These are phyloP conservation scores for Peronospora belbahrii DNA, from an alignment of 352 stramenopile genomes.

Conservation along the genomic window DNA sequence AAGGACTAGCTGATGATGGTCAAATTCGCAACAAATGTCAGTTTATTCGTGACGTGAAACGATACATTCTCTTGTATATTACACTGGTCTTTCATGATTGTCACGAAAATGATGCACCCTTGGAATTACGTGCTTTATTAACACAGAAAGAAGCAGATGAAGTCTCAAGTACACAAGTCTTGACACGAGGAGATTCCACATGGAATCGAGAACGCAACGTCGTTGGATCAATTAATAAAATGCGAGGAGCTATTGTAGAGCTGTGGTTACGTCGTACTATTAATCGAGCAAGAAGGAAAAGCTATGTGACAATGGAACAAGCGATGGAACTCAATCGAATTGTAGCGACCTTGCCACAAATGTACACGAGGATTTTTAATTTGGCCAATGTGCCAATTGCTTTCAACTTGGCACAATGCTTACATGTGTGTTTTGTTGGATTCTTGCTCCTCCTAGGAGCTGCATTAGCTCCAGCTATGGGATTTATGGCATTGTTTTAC, in stretches of 20 bases:
- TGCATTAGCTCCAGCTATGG: slow-evolving; percentile 10
- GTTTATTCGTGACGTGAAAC: slow-evolving; percentile 51
- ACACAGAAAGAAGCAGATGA: slow-evolving; percentile 35
- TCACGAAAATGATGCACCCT: slow-evolving; percentile 27
- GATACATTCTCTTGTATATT: slow-evolving; percentile 48
- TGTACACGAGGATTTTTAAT: slow-evolving; percentile 49
- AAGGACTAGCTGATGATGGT: slow-evolving; percentile 20
- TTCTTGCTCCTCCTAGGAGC: slow-evolving; percentile 37
- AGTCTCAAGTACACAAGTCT: slow-evolving; percentile 32
- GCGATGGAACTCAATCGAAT: slow-evolving; percentile 43
- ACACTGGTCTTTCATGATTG: slow-evolving; percentile 56
- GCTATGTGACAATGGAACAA: slow-evolving; percentile 36
- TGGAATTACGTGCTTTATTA: slow-evolving; percentile 37
- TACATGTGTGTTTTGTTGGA: slow-evolving; percentile 32
- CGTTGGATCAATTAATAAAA: slow-evolving; percentile 41
- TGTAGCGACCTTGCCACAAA: slow-evolving; percentile 36
- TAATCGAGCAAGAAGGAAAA: slow-evolving; percentile 30
- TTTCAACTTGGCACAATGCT: slow-evolving; percentile 40
- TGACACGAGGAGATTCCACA: slow-evolving; percentile 33
- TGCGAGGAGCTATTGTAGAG: slow-evolving; percentile 45
- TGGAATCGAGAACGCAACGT: slow-evolving; percentile 40
- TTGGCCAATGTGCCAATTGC: slow-evolving; percentile 38
- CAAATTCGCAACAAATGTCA: slow-evolving; percentile 41
- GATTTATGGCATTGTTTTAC: slow-evolving; percentile 23
- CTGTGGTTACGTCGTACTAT: slow-evolving; percentile 48